Percentiles rank a stretch among this genome's conserved stretches.
Evolutionary conservation across 371 early-diverging fungal species (phyloP).

Genomic region (Mucor racemosus): DNA sequence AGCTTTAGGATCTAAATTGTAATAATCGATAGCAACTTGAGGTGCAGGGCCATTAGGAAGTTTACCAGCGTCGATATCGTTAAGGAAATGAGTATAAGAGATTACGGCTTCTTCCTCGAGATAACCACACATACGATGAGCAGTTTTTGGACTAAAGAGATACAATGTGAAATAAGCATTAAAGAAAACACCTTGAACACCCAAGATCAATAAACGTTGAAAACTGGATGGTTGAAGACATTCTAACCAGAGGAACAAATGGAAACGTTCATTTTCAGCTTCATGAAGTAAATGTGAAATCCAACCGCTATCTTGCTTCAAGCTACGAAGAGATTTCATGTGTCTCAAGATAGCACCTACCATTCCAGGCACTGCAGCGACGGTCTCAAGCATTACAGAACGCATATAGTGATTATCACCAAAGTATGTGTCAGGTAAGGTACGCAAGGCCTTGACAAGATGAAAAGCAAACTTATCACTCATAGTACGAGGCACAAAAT

Average conservation of each 20-base stretch:
- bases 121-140: slow-evolving; percentile 84
- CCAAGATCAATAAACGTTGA: slow-evolving; percentile 70
- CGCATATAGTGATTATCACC: slow-evolving; percentile 80
- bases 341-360: slow-evolving; percentile 90
- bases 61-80: slow-evolving; percentile 84
- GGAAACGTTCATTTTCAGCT: slow-evolving; percentile 87
- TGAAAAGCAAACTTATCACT: slow-evolving; percentile 73
- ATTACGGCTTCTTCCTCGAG: slow-evolving; percentile 94
- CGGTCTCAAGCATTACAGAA: slow-evolving; percentile 84
- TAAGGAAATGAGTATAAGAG: slow-evolving; percentile 89
- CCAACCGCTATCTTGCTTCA: slow-evolving; percentile 89
- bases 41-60: slow-evolving; percentile 74
- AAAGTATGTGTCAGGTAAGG: slow-evolving; percentile 81
- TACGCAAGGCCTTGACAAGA: slow-evolving; percentile 70
- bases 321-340: slow-evolving; percentile 78
- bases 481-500: slow-evolving; percentile 61
- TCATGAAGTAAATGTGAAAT: slow-evolving; percentile 86
- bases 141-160: slow-evolving; percentile 78
- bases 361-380: slow-evolving; percentile 94
- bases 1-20: slow-evolving; percentile 83
- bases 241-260: slow-evolving; percentile 89
- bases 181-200: slow-evolving; percentile 89
- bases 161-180: slow-evolving; percentile 89
- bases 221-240: slow-evolving; percentile 69
- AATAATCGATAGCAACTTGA: slow-evolving; percentile 89